Evolutionary conservation across 2,329 filamentous ascomycete genomes (phyloP).

Genomic region (Myriosclerotinia duriaeana): DNA sequence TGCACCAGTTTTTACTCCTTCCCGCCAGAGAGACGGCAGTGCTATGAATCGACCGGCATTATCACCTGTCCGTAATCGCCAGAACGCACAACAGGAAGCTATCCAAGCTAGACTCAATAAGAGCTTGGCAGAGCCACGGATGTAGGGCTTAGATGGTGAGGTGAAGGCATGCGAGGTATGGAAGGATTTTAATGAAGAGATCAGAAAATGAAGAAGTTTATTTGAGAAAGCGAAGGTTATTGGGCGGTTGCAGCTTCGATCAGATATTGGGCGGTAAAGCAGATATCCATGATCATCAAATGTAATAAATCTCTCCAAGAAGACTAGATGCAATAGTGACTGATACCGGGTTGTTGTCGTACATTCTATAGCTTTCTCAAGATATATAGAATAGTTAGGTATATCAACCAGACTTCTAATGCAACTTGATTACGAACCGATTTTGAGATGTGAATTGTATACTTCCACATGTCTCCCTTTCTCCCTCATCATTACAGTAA

Average conservation of each 20-base stretch:
- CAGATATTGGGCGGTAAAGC: conserved; percentile 11
- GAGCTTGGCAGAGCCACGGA: conserved; percentile 19
- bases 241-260: not conserved
- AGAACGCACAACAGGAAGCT: conserved; percentile 20
- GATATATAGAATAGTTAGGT: conserved; percentile 1
- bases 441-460: not conserved
- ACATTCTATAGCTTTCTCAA: not conserved
- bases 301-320: conserved; percentile 7
- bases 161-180: not conserved
- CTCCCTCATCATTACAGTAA: too few species aligned
- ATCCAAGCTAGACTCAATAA: conserved; percentile 27
- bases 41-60: conserved; percentile 20
- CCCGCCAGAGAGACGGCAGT: conserved; percentile 7
- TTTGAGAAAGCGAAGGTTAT: not conserved
- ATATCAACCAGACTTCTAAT: not conserved
- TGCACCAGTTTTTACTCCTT: conserved; percentile 19
- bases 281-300: conserved; percentile 5
- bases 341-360: not conserved
- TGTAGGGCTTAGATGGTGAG: not conserved
- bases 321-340: not conserved
- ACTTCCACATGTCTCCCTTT: too few species aligned
- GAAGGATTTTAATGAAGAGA: not conserved
- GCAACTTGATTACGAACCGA: not conserved
- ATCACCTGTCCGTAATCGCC: conserved; percentile 22
- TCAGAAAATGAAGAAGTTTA: not conserved